These are phyloP conservation scores for Chenopodium quinoa DNA, from an alignment of 148 eudicot genomes.

Conservation along the genomic window DNA sequence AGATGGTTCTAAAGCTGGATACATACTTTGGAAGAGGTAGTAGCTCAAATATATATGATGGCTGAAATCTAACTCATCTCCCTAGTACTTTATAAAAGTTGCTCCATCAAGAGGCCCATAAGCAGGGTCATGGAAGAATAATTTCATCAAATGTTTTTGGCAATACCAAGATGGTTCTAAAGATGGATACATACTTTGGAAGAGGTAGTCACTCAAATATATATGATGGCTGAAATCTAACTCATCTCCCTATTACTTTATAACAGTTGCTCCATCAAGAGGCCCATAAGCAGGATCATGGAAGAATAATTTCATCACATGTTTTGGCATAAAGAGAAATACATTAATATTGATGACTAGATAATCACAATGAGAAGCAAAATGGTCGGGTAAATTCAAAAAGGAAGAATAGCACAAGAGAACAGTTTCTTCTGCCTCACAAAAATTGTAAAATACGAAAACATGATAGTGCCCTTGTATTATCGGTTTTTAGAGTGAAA, in stretches of 20 bases:
- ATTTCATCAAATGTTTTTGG: neutral
- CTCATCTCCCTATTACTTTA: neutral
- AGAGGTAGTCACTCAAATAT: neutral
- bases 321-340: neutral
- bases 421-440: neutral
- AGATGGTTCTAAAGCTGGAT: neutral
- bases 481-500: neutral
- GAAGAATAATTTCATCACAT: neutral
- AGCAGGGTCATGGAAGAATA: neutral
- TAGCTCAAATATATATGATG: neutral
- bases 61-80: neutral
- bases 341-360: neutral
- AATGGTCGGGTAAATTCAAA: neutral
- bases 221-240: neutral
- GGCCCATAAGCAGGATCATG: neutral
- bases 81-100: neutral
- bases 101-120: slow-evolving; percentile 10
- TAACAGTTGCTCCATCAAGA: slow-evolving; percentile 8
- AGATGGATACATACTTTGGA: neutral
- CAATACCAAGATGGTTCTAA: neutral
- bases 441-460: neutral
- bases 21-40: neutral
- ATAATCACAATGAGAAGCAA: neutral
- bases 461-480: neutral
- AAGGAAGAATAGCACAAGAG: neutral